phyloP scores from a whole-genome alignment of 371 early-diverging fungal genomes.

The Gilbertella persicaria region DNA sequence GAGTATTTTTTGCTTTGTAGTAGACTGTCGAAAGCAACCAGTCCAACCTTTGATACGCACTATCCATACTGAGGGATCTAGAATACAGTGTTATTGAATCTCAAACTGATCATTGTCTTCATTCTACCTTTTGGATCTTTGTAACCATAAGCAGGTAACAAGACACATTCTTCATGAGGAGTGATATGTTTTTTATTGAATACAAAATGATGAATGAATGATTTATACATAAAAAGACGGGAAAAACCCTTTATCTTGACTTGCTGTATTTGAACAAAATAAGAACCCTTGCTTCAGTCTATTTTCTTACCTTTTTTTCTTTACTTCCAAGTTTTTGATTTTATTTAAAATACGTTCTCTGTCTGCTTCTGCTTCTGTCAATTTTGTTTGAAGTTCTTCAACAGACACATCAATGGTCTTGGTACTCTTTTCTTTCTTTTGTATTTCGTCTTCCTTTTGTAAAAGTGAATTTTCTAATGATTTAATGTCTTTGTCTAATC shows the following conservation, averaged over 20 bases:
- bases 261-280: too few species aligned
- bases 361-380: constrained; percentile 10
- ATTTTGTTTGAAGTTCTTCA: constrained; percentile 4
- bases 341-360: constrained; percentile 15
- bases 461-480: constrained; percentile 2
- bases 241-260: too few species aligned
- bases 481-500: constrained; percentile 1
- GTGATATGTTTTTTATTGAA: neutral
- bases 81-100: neutral
- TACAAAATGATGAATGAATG: neutral
- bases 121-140: constrained; percentile 15
- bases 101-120: neutral
- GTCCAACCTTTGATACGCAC: constrained; percentile 43
- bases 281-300: too few species aligned
- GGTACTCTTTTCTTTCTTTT: constrained; percentile 1
- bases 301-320: constrained; percentile 7
- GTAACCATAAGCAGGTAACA: constrained; percentile 24
- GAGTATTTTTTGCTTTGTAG: constrained; percentile 28
- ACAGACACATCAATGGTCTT: neutral
- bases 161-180: constrained; percentile 13
- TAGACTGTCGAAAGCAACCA: constrained; percentile 14
- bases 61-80: constrained; percentile 20
- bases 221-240: neutral
- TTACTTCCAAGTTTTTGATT: constrained; percentile 14
- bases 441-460: constrained; percentile 10